Percentiles rank a stretch among this genome's conserved stretches.
phyloP scores from a whole-genome alignment of 2,329 filamentous ascomycete species.

The Daldinia sp. region DNA sequence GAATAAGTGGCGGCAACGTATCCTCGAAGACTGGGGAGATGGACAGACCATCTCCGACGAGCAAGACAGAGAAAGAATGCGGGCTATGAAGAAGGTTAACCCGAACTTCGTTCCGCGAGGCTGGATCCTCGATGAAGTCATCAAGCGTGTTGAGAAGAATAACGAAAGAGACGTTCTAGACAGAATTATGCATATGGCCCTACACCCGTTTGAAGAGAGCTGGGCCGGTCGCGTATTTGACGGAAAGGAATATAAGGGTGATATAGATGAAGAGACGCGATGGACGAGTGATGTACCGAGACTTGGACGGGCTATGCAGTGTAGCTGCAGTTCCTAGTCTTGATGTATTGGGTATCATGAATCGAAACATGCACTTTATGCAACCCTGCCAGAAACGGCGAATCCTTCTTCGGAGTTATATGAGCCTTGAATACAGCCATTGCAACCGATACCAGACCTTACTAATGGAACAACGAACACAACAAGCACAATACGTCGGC shows the following conservation, averaged over 20 bases:
- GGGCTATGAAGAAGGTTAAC: constrained; percentile 86
- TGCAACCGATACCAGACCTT: background rate
- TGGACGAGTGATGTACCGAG: constrained; percentile 89
- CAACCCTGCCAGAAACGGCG: background rate
- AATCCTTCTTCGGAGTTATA: background rate
- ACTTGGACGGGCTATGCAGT: constrained; percentile 84
- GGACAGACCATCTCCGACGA: constrained; percentile 51
- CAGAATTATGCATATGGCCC: constrained; percentile 82
- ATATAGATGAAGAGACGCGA: constrained; percentile 80
- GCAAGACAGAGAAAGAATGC: constrained; percentile 71
- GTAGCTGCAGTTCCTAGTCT: constrained; percentile 87
- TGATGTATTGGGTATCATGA: background rate
- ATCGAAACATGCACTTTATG: background rate
- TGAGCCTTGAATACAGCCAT: background rate
- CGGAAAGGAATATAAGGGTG: constrained; percentile 64
- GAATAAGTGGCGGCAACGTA: constrained; percentile 77
- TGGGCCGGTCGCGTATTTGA: constrained; percentile 70
- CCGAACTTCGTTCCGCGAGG: constrained; percentile 91
- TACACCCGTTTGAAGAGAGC: constrained; percentile 84
- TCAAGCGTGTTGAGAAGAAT: constrained; percentile 86
- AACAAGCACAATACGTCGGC: background rate
- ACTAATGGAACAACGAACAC: background rate
- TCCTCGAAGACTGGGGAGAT: constrained; percentile 80
- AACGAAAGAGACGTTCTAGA: constrained; percentile 83
- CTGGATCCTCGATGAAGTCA: constrained; percentile 95